phyloP scores from a whole-genome alignment of 2,329 filamentous ascomycete species.

The Verruconis gallopava region DNA sequence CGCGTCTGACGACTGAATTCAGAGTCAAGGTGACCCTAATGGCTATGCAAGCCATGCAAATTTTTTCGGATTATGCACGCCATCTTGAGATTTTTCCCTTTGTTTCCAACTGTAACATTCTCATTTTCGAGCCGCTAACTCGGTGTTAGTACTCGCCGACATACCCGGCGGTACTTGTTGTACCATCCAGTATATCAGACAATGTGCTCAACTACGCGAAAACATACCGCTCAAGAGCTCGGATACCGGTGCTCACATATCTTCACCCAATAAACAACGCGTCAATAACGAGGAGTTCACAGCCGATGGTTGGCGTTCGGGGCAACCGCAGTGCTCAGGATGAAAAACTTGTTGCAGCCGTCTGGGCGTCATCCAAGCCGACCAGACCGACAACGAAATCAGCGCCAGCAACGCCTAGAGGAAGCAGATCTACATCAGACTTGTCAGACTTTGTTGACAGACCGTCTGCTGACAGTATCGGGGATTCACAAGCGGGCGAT shows the following conservation, averaged over 20 bases:
- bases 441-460: constrained; percentile 15
- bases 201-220: constrained; percentile 90
- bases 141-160: constrained; percentile 63
- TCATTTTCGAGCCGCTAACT: constrained; percentile 1
- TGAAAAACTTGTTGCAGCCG: constrained; percentile 82
- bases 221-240: constrained; percentile 73
- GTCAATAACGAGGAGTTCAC: constrained; percentile 87
- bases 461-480: not conserved
- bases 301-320: constrained; percentile 75
- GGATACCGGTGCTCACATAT: constrained; percentile 84
- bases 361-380: constrained; percentile 58
- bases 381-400: constrained; percentile 8
- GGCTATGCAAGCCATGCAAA: no score
- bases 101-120: no score
- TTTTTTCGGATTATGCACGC: not conserved
- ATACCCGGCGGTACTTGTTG: constrained; percentile 73
- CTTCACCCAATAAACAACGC: constrained; percentile 96
- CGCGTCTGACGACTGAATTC: constrained; percentile 16
- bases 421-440: constrained; percentile 10
- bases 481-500: not conserved
- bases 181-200: constrained; percentile 86
- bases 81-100: no score
- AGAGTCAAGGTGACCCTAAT: not conserved
- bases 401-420: constrained; percentile 16
- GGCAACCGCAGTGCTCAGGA: constrained; percentile 90